phyloP scores from a whole-genome alignment of 352 stramenopile genomes.

The Phytophthora macrochlamydospora region DNA sequence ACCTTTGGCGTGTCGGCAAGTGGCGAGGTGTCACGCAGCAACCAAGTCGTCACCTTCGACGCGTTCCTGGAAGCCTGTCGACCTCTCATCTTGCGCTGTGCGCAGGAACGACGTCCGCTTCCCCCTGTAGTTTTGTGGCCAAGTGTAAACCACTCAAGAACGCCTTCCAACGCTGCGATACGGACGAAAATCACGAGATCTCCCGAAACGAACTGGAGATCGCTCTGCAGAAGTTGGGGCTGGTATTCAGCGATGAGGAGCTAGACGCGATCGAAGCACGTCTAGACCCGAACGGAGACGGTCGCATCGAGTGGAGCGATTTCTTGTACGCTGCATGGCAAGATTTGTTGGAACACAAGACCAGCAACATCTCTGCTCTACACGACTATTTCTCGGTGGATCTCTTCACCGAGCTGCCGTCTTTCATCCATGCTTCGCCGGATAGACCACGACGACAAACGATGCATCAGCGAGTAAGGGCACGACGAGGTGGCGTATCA shows the following conservation, averaged over 20 bases:
- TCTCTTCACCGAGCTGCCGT: slow-evolving; percentile 46
- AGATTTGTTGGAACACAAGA: slow-evolving; percentile 21
- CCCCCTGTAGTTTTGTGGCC: slow-evolving; percentile 38
- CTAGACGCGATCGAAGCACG: slow-evolving; percentile 33
- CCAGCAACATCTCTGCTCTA: slow-evolving; percentile 7
- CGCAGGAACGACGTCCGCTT: slow-evolving; percentile 12
- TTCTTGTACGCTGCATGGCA: slow-evolving; percentile 46
- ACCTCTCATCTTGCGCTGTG: slow-evolving; percentile 22
- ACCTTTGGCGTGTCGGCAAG: slow-evolving; percentile 8
- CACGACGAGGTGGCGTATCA: slow-evolving; percentile 9
- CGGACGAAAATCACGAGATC: slow-evolving; percentile 38
- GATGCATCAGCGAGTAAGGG: neutral
- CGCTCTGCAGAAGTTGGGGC: slow-evolving; percentile 59
- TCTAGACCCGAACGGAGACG: slow-evolving; percentile 43
- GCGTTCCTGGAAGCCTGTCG: slow-evolving; percentile 27
- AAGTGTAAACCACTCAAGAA: slow-evolving; percentile 51
- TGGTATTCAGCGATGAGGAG: slow-evolving; percentile 35
- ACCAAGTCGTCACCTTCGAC: slow-evolving; percentile 28
- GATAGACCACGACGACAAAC: slow-evolving; percentile 11
- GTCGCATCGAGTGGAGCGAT: slow-evolving; percentile 52
- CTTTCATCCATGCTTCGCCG: slow-evolving; percentile 32
- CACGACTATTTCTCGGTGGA: slow-evolving; percentile 46
- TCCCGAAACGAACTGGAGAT: slow-evolving; percentile 52
- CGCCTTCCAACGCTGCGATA: slow-evolving; percentile 49
- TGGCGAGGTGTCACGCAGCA: slow-evolving; percentile 2